phyloP scores from a whole-genome alignment of 495 filamentous ascomycete genomes.

The Bryoglossum gracile region DNA sequence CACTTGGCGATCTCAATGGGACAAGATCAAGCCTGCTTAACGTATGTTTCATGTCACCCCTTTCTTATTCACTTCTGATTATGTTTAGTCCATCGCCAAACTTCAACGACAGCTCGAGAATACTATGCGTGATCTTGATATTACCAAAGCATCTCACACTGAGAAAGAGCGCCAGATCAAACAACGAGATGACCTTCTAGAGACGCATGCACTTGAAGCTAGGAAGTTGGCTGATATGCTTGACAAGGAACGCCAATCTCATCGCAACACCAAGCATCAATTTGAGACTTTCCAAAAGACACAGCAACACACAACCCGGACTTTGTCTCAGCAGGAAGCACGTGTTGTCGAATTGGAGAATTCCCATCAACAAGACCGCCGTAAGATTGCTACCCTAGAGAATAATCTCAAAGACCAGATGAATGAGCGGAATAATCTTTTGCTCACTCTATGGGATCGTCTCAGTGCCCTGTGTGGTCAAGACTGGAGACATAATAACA shows the following conservation, averaged over 20 bases:
- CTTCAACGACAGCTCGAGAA: constrained; percentile 82
- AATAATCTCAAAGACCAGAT: constrained; percentile 77
- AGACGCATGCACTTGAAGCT: constrained; percentile 79
- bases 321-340: constrained; percentile 73
- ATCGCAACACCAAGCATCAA: constrained; percentile 74
- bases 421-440: constrained; percentile 78
- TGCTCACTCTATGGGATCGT: constrained; percentile 80
- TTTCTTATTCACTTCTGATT: constrained; percentile 20
- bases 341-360: constrained; percentile 80
- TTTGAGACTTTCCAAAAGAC: constrained; percentile 83
- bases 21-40: constrained; percentile 80
- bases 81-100: constrained; percentile 64
- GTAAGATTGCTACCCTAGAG: constrained; percentile 66
- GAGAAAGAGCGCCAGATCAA: constrained; percentile 87
- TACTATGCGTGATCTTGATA: constrained; percentile 74
- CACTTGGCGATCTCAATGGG: constrained; percentile 73
- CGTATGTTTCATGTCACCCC: constrained; percentile 32
- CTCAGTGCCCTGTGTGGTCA: constrained; percentile 78
- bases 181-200: constrained; percentile 86
- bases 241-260: constrained; percentile 81
- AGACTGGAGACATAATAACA: constrained; percentile 89
- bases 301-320: constrained; percentile 74
- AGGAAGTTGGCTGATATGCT: constrained; percentile 79
- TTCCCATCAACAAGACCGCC: constrained; percentile 62
- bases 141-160: constrained; percentile 60